phyloP scores from a whole-genome alignment of 2,329 filamentous ascomycete species.

The Apiospora kogelbergensis region DNA sequence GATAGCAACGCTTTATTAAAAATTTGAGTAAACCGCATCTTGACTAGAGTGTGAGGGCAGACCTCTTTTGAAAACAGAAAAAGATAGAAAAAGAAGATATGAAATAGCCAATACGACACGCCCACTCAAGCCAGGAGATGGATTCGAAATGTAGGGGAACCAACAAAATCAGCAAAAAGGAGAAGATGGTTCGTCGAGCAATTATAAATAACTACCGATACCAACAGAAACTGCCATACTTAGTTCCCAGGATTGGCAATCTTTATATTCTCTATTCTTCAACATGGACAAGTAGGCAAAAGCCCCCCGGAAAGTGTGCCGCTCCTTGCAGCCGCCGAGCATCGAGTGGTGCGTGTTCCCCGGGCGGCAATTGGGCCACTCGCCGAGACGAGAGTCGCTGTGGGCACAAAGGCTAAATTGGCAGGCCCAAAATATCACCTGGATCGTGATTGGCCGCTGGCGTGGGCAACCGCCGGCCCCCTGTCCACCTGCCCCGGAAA shows the following conservation, averaged over 20 bases:
- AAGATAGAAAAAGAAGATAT: not conserved
- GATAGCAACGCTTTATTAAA: not conserved
- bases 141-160: not conserved
- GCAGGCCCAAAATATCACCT: slow-evolving; percentile 1
- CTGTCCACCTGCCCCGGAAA: not conserved
- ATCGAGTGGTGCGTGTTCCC: not conserved
- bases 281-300: not conserved
- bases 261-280: not conserved
- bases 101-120: not conserved
- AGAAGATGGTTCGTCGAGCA: not conserved
- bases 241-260: not conserved
- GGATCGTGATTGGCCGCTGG: not conserved
- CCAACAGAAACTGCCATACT: not conserved
- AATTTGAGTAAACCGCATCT: not conserved
- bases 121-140: not conserved
- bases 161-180: not conserved
- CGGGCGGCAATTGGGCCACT: not conserved
- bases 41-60: not conserved
- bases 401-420: not conserved
- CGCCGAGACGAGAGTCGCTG: not conserved
- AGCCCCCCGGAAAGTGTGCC: not conserved
- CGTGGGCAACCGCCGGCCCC: not conserved
- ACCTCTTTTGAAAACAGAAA: not conserved
- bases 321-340: not conserved
- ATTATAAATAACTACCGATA: not conserved